Percentiles rank a stretch among this genome's conserved stretches.
Evolutionary conservation across 163 green algal species (phyloP).

Genomic region (Coccomyxa subellipsoidea): DNA sequence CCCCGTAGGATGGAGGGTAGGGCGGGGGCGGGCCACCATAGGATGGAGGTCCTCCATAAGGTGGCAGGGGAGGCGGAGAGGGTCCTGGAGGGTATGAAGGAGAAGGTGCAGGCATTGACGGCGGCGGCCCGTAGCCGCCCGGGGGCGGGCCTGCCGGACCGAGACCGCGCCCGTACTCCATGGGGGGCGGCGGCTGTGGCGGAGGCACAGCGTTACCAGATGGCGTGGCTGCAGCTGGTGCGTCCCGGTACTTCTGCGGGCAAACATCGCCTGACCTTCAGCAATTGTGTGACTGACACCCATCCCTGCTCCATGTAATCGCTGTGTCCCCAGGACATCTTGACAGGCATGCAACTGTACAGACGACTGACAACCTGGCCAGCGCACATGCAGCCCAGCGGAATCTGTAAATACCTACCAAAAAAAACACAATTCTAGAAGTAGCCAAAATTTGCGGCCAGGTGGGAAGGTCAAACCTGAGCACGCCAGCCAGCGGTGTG

Average conservation of each 20-base stretch:
- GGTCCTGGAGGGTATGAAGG: background rate
- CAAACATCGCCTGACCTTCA: background rate
- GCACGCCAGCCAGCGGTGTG: conserved; percentile 40
- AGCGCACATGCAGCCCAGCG: background rate
- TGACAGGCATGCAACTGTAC: too few species aligned
- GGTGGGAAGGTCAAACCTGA: conserved; percentile 15
- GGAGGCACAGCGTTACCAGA: background rate
- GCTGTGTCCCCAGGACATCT: too few species aligned
- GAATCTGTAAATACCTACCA: background rate
- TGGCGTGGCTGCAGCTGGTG: background rate
- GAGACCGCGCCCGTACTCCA: background rate
- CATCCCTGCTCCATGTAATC: too few species aligned
- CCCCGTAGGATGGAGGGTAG: background rate
- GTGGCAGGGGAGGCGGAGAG: background rate
- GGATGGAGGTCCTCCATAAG: background rate
- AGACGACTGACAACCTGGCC: background rate
- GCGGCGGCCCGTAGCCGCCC: background rate
- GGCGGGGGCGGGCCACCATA: too few species aligned
- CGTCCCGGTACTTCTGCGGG: background rate
- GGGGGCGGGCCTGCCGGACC: too few species aligned
- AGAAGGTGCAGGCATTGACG: background rate
- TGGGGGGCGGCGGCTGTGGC: background rate
- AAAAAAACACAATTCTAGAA: background rate
- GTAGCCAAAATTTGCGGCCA: background rate
- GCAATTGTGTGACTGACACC: background rate